Evolutionary conservation across 805 yeast species (phyloP).

Genomic region (Teunomyces kruisii): DNA sequence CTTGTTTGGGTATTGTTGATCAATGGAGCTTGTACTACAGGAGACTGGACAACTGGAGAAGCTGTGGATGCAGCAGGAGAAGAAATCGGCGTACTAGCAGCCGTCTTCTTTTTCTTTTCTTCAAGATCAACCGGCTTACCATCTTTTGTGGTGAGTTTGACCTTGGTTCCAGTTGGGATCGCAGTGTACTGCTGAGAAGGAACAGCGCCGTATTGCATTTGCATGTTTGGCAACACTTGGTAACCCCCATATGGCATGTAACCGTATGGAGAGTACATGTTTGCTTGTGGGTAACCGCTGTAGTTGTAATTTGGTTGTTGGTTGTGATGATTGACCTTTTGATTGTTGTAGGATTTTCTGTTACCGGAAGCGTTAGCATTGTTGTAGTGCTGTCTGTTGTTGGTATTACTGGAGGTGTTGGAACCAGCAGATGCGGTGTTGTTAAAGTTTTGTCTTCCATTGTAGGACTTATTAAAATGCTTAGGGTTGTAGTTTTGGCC

Average conservation of each 20-base stretch:
- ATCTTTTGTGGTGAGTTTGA: slow-evolving; percentile 42
- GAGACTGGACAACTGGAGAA: slow-evolving; percentile 4
- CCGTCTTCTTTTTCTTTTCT: slow-evolving; percentile 33
- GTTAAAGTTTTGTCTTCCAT: slow-evolving; percentile 14
- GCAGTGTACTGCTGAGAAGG: slow-evolving; percentile 11
- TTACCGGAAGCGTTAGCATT: slow-evolving; percentile 8
- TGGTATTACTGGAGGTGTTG: slow-evolving; percentile 7
- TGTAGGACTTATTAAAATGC: slow-evolving; percentile 9
- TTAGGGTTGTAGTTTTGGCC: slow-evolving; percentile 2
- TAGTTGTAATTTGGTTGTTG: slow-evolving; percentile 21
- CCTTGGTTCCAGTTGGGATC: slow-evolving; percentile 20
- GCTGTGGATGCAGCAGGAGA: slow-evolving; percentile 24
- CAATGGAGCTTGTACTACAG: slow-evolving; percentile 1
- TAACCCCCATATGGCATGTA: slow-evolving; percentile 27
- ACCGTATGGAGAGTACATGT: slow-evolving; percentile 26
- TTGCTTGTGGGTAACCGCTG: slow-evolving; percentile 20
- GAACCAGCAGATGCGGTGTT: slow-evolving; percentile 10
- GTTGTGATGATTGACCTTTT: slow-evolving; percentile 17
- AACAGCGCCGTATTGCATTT: slow-evolving; percentile 3
- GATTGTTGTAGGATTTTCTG: slow-evolving; percentile 8
- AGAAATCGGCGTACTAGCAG: slow-evolving; percentile 27
- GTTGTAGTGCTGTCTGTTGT: slow-evolving; percentile 6
- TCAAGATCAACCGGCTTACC: slow-evolving; percentile 44
- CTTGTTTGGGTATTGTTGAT: slow-evolving; percentile 1
- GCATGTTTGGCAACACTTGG: slow-evolving; percentile 20